Conservation (phyloP, 2,329 filamentous ascomycete species). For the Penicillium sp. region DNA sequence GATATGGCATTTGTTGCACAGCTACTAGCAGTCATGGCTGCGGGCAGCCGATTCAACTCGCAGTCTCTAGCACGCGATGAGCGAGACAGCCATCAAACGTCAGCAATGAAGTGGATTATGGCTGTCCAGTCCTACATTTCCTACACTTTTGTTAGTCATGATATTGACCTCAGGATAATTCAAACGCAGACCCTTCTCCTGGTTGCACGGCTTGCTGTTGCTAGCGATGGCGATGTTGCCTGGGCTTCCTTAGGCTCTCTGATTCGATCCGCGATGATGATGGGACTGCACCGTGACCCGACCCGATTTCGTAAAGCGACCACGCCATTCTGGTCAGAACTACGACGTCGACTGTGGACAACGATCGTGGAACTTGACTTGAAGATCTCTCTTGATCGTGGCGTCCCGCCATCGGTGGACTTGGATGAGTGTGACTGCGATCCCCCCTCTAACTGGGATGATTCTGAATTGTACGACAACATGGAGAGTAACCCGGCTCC, state of each 20-base stretch:
- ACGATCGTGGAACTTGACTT: constrained; percentile 47
- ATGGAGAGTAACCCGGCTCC: constrained; percentile 30
- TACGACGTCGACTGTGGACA: constrained; percentile 50
- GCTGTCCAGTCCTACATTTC: constrained; percentile 40
- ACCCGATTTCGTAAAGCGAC: constrained; percentile 37
- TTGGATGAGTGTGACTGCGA: constrained; percentile 41
- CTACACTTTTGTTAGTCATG: constrained; percentile 34
- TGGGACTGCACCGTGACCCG: constrained; percentile 48
- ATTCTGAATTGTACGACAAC: constrained; percentile 34
- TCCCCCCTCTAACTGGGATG: constrained; percentile 42
- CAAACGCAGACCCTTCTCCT: constrained; percentile 39
- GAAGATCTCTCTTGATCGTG: constrained; percentile 39
- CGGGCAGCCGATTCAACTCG: constrained; percentile 49
- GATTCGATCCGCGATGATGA: constrained; percentile 44
- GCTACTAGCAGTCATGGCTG: constrained; percentile 41
- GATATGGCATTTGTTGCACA: constrained; percentile 52
- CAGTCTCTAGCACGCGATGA: constrained; percentile 19
- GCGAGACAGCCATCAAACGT: constrained; percentile 43
- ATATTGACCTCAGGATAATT: constrained; percentile 34
- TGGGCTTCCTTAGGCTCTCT: constrained; percentile 44
- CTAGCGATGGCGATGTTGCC: constrained; percentile 35
- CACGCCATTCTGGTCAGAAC: constrained; percentile 44
- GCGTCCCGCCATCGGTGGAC: constrained; percentile 37
- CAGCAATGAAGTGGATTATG: constrained; percentile 49
- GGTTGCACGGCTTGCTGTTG: constrained; percentile 36